phyloP scores from a whole-genome alignment of 208 protist genomes.

The Acanthamoeba triangularis region DNA sequence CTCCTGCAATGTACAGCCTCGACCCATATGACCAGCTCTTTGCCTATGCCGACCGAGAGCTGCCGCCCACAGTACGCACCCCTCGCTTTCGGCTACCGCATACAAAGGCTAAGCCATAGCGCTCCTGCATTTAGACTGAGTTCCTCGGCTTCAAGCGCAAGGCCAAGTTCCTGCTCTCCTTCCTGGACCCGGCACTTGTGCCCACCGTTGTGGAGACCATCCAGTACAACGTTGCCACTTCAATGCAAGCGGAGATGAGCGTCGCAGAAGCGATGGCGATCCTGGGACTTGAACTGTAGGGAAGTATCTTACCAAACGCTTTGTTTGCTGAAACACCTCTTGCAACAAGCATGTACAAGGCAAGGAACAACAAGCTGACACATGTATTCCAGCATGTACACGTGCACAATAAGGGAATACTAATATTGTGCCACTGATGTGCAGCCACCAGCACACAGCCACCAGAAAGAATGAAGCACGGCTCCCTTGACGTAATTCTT shows the following conservation, averaged over 20 bases:
- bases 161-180: slow-evolving; percentile 46
- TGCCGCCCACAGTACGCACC: neutral
- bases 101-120: neutral
- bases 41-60: neutral
- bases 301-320: too few species aligned
- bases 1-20: neutral
- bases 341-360: too few species aligned
- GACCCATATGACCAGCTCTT: neutral
- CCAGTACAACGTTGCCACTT: neutral
- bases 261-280: neutral
- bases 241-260: slow-evolving; percentile 29
- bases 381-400: too few species aligned
- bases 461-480: too few species aligned
- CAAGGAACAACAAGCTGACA: too few species aligned
- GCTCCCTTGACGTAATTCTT: slow-evolving; percentile 28
- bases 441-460: neutral
- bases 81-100: neutral
- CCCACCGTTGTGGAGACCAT: neutral
- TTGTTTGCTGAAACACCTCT: too few species aligned
- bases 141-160: neutral
- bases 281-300: neutral
- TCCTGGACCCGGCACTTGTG: neutral
- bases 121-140: neutral
- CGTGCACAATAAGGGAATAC: too few species aligned
- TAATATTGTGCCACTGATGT: too few species aligned